A percentile compares a stretch with the other conserved stretches of the same genome.
phyloP scores from a whole-genome alignment of 1,284 basidiomycete species.

The Pascua guehoae region DNA sequence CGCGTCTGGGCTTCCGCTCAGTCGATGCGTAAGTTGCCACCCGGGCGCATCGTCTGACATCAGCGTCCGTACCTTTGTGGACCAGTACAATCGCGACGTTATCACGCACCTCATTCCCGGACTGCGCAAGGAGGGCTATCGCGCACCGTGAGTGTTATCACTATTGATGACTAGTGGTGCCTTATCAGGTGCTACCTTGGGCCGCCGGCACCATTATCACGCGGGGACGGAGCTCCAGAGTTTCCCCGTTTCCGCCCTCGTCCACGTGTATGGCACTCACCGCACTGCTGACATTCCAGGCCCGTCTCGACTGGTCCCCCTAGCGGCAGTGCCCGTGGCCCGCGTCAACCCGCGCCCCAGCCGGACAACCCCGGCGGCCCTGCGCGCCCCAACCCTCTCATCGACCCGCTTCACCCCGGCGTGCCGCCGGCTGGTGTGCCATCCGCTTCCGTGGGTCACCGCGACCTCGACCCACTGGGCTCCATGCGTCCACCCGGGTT shows the following conservation, averaged over 20 bases:
- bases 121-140: slow-evolving; percentile 45
- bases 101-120: slow-evolving; percentile 50
- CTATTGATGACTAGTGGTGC: neutral
- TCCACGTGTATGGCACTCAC: too few species aligned
- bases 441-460: slow-evolving; percentile 50
- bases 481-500: slow-evolving; percentile 29
- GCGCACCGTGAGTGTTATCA: slow-evolving; percentile 32
- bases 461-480: slow-evolving; percentile 54
- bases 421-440: slow-evolving; percentile 22
- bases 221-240: too few species aligned
- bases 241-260: too few species aligned
- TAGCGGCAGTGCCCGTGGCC: slow-evolving; percentile 11
- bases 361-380: slow-evolving; percentile 5
- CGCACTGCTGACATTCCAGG: slow-evolving; percentile 6
- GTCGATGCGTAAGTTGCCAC: slow-evolving; percentile 26
- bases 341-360: slow-evolving; percentile 1
- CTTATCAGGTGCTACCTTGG: neutral
- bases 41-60: slow-evolving; percentile 2
- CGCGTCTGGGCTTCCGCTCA: slow-evolving; percentile 32
- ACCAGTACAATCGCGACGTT: slow-evolving; percentile 47
- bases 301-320: neutral
- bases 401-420: slow-evolving; percentile 18
- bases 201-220: too few species aligned
- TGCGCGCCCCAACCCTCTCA: slow-evolving; percentile 25
- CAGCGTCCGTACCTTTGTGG: slow-evolving; percentile 47